These are phyloP conservation scores for Aureobasidium zeae DNA, from an alignment of 2,329 filamentous ascomycete species.

Conservation along the genomic window DNA sequence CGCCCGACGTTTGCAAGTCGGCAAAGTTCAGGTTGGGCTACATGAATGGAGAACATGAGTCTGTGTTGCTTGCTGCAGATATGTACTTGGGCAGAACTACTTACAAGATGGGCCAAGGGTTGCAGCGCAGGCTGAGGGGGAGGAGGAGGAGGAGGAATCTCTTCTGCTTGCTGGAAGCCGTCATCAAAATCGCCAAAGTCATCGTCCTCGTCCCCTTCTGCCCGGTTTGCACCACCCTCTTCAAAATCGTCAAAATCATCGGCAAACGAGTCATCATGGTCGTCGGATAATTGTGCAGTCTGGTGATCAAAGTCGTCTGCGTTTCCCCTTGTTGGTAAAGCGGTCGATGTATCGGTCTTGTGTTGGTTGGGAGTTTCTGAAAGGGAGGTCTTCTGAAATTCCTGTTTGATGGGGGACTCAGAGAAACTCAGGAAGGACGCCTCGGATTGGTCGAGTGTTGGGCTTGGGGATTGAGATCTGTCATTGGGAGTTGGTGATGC, in stretches of 20 bases:
- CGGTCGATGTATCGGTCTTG: constrained; percentile 10
- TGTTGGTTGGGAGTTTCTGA: constrained; percentile 4
- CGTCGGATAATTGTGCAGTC: constrained; percentile 19
- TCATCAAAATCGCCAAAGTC: constrained; percentile 47
- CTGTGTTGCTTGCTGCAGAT: not conserved
- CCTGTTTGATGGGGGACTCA: constrained; percentile 3
- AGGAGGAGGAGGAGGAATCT: constrained; percentile 21
- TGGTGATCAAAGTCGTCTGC: constrained; percentile 34
- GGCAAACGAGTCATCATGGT: constrained; percentile 57
- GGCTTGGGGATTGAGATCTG: constrained; percentile 34
- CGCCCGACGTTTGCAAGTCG: constrained; percentile 37
- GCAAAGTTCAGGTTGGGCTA: constrained; percentile 16
- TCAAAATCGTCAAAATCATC: constrained; percentile 61
- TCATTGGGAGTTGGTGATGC: constrained; percentile 45
- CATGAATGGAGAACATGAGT: constrained; percentile 1
- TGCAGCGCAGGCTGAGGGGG: constrained; percentile 31
- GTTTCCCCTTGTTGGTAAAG: constrained; percentile 42
- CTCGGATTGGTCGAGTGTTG: constrained; percentile 5
- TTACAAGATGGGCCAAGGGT: constrained; percentile 40
- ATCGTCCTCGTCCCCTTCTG: constrained; percentile 32
- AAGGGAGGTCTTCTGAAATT: constrained; percentile 3
- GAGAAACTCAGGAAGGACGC: constrained; percentile 3
- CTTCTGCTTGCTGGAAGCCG: constrained; percentile 32
- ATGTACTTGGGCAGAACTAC: constrained; percentile 25
- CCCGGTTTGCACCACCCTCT: constrained; percentile 33